Percentiles rank a stretch among this genome's conserved stretches.
Conservation (phyloP, 306 rosid species). For the Castanopsis chinensis region DNA sequence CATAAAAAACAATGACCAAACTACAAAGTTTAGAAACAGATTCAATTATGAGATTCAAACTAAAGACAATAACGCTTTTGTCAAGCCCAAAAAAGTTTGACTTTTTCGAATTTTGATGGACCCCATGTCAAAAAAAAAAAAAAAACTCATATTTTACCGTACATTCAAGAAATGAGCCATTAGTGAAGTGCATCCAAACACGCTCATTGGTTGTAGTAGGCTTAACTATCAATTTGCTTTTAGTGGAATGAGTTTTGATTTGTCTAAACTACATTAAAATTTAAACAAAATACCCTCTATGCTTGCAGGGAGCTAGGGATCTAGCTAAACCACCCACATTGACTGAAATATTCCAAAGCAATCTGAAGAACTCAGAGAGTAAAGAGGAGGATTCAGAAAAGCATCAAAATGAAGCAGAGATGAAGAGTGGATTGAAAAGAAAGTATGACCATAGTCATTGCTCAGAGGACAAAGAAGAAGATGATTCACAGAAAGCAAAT, state of each 20-base stretch:
- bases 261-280: neutral
- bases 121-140: no score
- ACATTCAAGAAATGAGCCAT: no score
- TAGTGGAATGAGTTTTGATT: neutral
- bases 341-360: constrained; percentile 66
- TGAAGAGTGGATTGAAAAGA: constrained; percentile 63
- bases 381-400: constrained; percentile 39
- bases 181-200: no score
- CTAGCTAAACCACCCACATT: constrained; percentile 79
- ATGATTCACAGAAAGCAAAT: constrained; percentile 35
- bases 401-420: constrained; percentile 32
- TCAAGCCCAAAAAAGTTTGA: no score
- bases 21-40: no score
- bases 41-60: no score
- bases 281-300: neutral
- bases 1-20: neutral
- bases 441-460: constrained; percentile 52
- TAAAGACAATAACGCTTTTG: no score
- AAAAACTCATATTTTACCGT: no score
- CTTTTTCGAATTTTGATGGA: no score
- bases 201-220: neutral
- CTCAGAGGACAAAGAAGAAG: constrained; percentile 46
- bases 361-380: constrained; percentile 31
- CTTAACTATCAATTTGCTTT: neutral
- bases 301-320: constrained; percentile 69